These are phyloP conservation scores for Neurospora discreta DNA, from an alignment of 495 filamentous ascomycete genomes.

Conservation along the genomic window DNA sequence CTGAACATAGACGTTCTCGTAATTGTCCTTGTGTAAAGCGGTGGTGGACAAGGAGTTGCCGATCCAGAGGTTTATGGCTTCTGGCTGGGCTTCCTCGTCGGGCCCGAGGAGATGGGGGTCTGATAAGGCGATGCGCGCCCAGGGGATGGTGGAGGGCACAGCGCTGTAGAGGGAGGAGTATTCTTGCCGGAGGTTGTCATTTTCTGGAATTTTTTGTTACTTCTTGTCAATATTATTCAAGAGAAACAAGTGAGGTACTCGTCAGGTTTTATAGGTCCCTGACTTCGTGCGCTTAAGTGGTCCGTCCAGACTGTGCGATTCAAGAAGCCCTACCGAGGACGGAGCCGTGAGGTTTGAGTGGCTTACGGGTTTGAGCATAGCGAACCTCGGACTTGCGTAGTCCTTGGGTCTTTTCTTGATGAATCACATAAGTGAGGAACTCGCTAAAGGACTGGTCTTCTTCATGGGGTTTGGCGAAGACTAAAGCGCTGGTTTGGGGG, in stretches of 20 bases:
- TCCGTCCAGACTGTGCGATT: too few relatives aligned
- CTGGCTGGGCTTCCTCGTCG: constrained; percentile 33
- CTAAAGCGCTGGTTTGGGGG: constrained; percentile 18
- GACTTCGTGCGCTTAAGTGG: too few relatives aligned
- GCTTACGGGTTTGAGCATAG: constrained; percentile 44
- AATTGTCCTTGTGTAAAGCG: constrained; percentile 65
- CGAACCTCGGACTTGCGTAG: constrained; percentile 23
- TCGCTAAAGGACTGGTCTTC: constrained; percentile 36
- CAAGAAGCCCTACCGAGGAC: too few relatives aligned
- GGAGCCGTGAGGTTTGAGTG: neutral
- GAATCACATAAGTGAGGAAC: constrained; percentile 36
- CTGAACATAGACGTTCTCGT: constrained; percentile 74
- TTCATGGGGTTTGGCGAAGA: constrained; percentile 48
- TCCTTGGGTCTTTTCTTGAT: constrained; percentile 21
- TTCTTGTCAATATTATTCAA: neutral
- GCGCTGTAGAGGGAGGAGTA: constrained; percentile 46
- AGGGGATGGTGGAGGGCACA: constrained; percentile 47
- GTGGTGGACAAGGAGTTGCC: constrained; percentile 54
- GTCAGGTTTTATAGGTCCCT: too few relatives aligned
- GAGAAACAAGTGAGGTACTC: too few relatives aligned
- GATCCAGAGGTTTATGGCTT: constrained; percentile 74
- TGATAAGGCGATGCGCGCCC: constrained; percentile 46
- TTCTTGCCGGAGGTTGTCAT: constrained; percentile 64
- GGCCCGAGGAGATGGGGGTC: too few relatives aligned
- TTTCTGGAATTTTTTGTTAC: constrained; percentile 30